Percentiles rank a stretch among this genome's conserved stretches.
Evolutionary conservation across 2,329 filamentous ascomycete species (phyloP).

Genomic region (Nothophaeocryptopus gaeumannii): DNA sequence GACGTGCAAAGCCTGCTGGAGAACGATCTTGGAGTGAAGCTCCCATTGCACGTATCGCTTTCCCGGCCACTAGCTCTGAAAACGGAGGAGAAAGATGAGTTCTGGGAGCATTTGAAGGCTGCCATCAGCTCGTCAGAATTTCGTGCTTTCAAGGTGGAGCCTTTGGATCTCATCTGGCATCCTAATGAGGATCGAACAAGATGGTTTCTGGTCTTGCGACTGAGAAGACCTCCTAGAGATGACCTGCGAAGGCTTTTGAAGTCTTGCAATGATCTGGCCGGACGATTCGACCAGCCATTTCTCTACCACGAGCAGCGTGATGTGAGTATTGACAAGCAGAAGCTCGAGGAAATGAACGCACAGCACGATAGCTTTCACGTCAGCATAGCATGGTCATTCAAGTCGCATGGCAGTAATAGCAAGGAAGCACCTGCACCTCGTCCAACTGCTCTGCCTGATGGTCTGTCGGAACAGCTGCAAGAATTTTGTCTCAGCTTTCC

Average conservation of each 20-base stretch:
- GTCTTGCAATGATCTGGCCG: slow-evolving; percentile 63
- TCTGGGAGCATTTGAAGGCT: slow-evolving; percentile 56
- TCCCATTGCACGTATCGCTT: slow-evolving; percentile 86
- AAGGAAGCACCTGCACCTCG: slow-evolving; percentile 1
- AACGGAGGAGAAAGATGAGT: slow-evolving; percentile 68
- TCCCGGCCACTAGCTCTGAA: slow-evolving; percentile 75
- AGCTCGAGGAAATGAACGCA: not conserved
- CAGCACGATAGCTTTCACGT: slow-evolving; percentile 64
- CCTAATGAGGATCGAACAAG: slow-evolving; percentile 65
- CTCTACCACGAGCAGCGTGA: slow-evolving; percentile 56
- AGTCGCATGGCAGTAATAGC: slow-evolving; percentile 54
- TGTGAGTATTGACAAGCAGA: too few relatives aligned
- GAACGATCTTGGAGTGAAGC: slow-evolving; percentile 72
- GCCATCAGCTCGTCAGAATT: slow-evolving; percentile 45
- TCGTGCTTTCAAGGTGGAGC: slow-evolving; percentile 44
- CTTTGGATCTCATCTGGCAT: slow-evolving; percentile 60
- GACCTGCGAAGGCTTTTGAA: slow-evolving; percentile 55
- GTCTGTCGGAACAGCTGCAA: slow-evolving; percentile 14
- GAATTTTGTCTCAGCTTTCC: slow-evolving; percentile 32
- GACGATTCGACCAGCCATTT: slow-evolving; percentile 61
- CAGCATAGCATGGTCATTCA: slow-evolving; percentile 81
- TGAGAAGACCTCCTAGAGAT: slow-evolving; percentile 41
- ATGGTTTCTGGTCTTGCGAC: slow-evolving; percentile 78
- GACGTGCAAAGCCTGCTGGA: slow-evolving; percentile 65
- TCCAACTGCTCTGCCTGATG: not conserved